Evolutionary conservation across 805 yeast genomes (phyloP), one percentile per base, ranked within the genome.

Genomic region (Candida orba): DNA sequence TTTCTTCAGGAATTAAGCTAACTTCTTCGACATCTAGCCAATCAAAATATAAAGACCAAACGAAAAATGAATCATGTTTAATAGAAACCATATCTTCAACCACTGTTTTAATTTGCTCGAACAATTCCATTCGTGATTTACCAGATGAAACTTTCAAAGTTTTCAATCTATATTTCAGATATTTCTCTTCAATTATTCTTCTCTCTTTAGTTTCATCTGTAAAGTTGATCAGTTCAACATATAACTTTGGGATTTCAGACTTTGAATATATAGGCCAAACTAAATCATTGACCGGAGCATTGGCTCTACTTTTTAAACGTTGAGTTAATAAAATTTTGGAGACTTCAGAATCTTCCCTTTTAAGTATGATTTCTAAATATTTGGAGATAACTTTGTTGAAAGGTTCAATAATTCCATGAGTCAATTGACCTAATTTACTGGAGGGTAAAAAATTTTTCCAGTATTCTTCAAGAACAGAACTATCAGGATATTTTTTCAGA

Each of bases 11-110:
- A 39, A 84, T 57, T 2, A 72, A 71, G 9, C 66, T 62, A 6
- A 88, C 58, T 4, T 69, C 63, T 6, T 57, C 58, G 8, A 71
- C 72, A 59, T 89, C 95, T 23, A 66, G 52, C 83, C 91, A 84
- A 50, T 89, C 93, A 45, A 88, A 75, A 54, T 77, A 78, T 10
- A 81, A 56, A 33, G 72, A 69, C 95, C 96, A 90, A 1, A 89
- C 86, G 27, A 73, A 65, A 32, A 75, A 67, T 6, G 79, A 78
- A 2, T 73, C 71, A 20, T 81, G 76, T 34, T 77, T 73, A 14
- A 91, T 76, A 14, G 82, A 64, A 4, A 89, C 77, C 81, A 90
- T 76, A 31, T 84, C 95, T 13, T 78, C 80, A 1, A 78, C 76
- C 72, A 78, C 70, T 9, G 74, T 77, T 36, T 66, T 65, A 4